Conservation (phyloP, 2,329 filamentous ascomycete species). For the Penicillium nordicum region DNA sequence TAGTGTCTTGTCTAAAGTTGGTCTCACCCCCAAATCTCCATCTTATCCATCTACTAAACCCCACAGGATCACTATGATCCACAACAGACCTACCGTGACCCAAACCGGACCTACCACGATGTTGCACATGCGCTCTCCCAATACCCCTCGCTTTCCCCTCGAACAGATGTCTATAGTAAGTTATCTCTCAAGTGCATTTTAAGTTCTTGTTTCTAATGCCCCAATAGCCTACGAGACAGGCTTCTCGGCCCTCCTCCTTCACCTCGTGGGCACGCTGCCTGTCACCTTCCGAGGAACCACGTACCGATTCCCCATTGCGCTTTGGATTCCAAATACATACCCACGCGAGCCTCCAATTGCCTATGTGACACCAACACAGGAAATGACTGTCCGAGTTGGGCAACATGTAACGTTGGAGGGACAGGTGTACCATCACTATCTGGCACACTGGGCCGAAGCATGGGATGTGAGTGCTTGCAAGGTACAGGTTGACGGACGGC, state of each 20-base stretch:
- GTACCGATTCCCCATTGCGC: slow-evolving; percentile 84
- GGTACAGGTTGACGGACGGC: not conserved
- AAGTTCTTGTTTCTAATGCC: slow-evolving; percentile 18
- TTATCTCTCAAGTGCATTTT: slow-evolving; percentile 15
- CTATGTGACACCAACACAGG: slow-evolving; percentile 83
- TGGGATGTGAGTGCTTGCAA: slow-evolving; percentile 71
- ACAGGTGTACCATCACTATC: slow-evolving; percentile 90
- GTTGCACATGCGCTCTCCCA: slow-evolving; percentile 76
- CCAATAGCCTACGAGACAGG: slow-evolving; percentile 80
- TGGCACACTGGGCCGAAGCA: slow-evolving; percentile 82
- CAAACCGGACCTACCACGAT: slow-evolving; percentile 89
- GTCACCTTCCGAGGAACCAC: slow-evolving; percentile 82
- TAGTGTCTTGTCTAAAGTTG: slow-evolving; percentile 76
- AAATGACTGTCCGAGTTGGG: slow-evolving; percentile 84
- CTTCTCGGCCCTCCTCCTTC: slow-evolving; percentile 77
- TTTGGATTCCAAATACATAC: slow-evolving; percentile 93
- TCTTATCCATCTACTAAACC: slow-evolving; percentile 1
- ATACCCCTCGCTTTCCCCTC: slow-evolving; percentile 74
- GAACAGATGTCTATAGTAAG: slow-evolving; percentile 94
- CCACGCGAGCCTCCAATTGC: slow-evolving; percentile 79
- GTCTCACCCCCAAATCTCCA: not conserved
- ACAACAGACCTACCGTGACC: slow-evolving; percentile 82
- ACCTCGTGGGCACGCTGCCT: slow-evolving; percentile 83
- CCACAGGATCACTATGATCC: slow-evolving; percentile 37
- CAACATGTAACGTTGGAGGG: slow-evolving; percentile 95